Conservation (phyloP, 805 yeast species). For the Komagataella pseudopastoris region DNA sequence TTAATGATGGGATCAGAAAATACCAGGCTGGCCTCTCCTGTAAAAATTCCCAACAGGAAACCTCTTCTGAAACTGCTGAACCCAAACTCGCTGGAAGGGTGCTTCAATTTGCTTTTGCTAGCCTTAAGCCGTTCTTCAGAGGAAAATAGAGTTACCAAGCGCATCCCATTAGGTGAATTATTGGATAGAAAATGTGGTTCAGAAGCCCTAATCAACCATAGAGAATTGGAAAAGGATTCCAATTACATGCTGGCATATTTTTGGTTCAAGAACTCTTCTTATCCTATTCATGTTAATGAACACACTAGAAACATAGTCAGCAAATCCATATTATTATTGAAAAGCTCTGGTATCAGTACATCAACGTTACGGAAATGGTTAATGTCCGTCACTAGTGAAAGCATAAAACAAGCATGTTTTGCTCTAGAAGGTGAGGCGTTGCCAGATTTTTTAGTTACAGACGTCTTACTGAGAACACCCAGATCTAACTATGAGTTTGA, state of each 20-base stretch:
- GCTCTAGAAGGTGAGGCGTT: not conserved
- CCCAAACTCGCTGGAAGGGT: not conserved
- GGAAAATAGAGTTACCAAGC: not conserved
- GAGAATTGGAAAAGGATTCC: not conserved
- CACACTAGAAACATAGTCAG: not conserved
- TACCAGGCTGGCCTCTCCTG: not conserved
- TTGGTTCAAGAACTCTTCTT: not conserved
- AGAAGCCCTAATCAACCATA: not conserved
- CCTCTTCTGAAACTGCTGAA: not conserved
- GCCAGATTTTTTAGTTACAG: not conserved
- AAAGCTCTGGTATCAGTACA: not conserved
- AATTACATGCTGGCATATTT: not conserved
- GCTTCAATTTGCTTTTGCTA: not conserved
- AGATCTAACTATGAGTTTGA: not conserved
- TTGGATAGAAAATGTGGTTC: not conserved
- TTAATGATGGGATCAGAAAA: not conserved
- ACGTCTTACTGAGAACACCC: not conserved
- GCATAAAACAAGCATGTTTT: not conserved
- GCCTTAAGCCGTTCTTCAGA: not conserved
- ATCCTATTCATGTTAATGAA: not conserved
- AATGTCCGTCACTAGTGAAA: not conserved
- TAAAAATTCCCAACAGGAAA: not conserved
- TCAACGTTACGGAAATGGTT: not conserved
- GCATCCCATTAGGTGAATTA: not conserved
- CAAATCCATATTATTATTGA: not conserved